Evolutionary conservation across 345 rosid species (phyloP).

Genomic region (Eucalyptus marginata): DNA sequence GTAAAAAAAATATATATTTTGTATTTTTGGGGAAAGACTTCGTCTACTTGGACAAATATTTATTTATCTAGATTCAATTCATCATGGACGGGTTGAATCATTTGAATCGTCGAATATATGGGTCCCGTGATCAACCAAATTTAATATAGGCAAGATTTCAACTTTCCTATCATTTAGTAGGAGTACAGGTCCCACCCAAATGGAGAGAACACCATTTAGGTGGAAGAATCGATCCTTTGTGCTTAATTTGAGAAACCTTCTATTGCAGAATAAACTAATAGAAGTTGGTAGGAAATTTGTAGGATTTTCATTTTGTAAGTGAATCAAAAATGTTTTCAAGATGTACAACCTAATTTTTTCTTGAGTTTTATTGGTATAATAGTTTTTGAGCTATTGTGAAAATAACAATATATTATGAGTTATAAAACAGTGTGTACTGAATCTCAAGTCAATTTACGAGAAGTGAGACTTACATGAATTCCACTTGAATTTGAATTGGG

Average conservation of each 20-base stretch:
- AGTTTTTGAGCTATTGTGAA: fast-evolving
- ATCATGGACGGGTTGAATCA: neutral
- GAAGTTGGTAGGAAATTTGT: neutral
- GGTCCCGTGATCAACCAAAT: neutral
- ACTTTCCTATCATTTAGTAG: neutral
- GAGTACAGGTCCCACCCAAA: neutral
- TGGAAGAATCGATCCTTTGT: neutral
- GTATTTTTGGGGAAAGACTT: neutral
- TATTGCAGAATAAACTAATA: neutral
- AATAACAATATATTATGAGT: too few relatives aligned
- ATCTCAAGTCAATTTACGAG: neutral
- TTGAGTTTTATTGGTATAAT: neutral
- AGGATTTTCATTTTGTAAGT: neutral
- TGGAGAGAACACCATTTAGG: neutral
- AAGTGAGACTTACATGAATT: neutral
- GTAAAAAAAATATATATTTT: neutral
- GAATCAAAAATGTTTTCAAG: too few relatives aligned
- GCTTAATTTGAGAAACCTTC: neutral
- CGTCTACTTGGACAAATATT: neutral
- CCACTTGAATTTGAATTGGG: neutral
- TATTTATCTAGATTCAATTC: neutral
- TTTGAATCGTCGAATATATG: neutral
- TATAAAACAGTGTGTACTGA: fast-evolving
- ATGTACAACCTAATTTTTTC: neutral
- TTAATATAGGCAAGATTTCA: neutral